Evolutionary conservation across 2,329 filamentous ascomycete species (phyloP).

Genomic region (Neopestalotiopsis rosae): DNA sequence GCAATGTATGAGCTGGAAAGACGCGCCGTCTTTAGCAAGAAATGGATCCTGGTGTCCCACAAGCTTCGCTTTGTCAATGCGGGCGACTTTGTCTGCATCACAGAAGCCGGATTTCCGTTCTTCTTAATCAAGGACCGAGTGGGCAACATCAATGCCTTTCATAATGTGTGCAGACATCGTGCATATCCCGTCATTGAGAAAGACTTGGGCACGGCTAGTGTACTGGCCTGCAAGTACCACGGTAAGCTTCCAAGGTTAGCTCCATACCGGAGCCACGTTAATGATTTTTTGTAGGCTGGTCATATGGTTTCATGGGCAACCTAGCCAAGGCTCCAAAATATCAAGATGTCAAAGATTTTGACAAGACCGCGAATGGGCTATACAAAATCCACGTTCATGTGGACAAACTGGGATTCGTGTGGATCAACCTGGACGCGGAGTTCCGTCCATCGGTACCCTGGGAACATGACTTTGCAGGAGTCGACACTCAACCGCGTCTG

Average conservation of each 20-base stretch:
- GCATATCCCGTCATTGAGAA: conserved; percentile 55
- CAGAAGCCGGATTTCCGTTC: conserved; percentile 61
- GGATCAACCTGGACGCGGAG: conserved; percentile 49
- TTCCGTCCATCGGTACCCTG: conserved; percentile 41
- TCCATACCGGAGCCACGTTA: background rate
- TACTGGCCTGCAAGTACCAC: conserved; percentile 53
- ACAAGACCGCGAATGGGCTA: conserved; percentile 59
- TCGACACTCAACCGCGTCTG: conserved; percentile 40
- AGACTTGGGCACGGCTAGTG: conserved; percentile 39
- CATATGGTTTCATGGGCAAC: conserved; percentile 61
- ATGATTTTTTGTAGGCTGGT: conserved; percentile 51
- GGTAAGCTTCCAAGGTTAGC: background rate
- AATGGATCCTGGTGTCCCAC: conserved; percentile 7
- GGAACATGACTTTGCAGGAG: conserved; percentile 43
- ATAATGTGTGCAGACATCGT: conserved; percentile 67
- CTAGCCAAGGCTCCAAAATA: conserved; percentile 66
- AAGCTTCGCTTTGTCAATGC: background rate
- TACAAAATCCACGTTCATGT: conserved; percentile 60
- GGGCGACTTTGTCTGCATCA: conserved; percentile 58
- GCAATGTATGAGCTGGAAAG: conserved; percentile 47
- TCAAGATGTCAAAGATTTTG: conserved; percentile 59
- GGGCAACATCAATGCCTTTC: conserved; percentile 62
- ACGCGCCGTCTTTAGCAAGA: conserved; percentile 46
- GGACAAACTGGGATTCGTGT: conserved; percentile 60
- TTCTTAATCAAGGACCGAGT: conserved; percentile 56